phyloP scores from a whole-genome alignment of 2,329 filamentous ascomycete species.

The Ilyonectria robusta region DNA sequence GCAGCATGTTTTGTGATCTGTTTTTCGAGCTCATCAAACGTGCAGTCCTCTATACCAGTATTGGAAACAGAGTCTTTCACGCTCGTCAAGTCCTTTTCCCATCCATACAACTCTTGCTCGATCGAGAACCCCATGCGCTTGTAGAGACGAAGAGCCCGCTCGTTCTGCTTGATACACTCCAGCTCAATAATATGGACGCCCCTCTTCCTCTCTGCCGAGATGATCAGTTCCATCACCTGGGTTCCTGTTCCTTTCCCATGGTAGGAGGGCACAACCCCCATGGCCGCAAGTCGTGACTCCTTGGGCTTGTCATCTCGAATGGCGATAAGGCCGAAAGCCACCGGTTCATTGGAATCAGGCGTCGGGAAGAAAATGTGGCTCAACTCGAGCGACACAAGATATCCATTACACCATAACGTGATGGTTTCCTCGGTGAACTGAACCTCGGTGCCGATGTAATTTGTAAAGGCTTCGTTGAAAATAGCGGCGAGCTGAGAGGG shows the following conservation, averaged over 20 bases:
- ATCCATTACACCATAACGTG: not conserved
- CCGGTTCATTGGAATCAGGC: not conserved
- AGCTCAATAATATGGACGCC: constrained; percentile 32
- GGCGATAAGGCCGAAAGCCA: constrained; percentile 38
- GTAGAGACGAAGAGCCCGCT: constrained; percentile 37
- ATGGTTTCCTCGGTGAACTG: constrained; percentile 15
- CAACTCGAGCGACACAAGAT: constrained; percentile 6
- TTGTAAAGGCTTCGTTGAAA: constrained; percentile 34
- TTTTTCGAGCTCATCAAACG: not conserved
- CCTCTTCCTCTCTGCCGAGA: constrained; percentile 2
- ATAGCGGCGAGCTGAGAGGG: constrained; percentile 25
- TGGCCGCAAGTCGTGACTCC: constrained; percentile 34
- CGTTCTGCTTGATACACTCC: constrained; percentile 40
- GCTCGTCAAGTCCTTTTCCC: not conserved
- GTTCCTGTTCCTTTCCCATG: constrained; percentile 35
- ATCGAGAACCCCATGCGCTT: constrained; percentile 31
- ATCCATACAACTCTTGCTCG: constrained; percentile 12
- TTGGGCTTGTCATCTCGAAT: constrained; percentile 35
- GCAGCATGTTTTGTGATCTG: not conserved
- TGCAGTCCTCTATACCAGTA: not conserved
- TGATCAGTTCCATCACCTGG: not conserved
- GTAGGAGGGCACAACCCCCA: constrained; percentile 37
- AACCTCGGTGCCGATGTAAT: constrained; percentile 32
- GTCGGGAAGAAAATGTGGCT: not conserved
- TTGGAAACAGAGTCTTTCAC: not conserved